phyloP scores from a whole-genome alignment of 805 yeast species.

The Lachancea mirantina region DNA sequence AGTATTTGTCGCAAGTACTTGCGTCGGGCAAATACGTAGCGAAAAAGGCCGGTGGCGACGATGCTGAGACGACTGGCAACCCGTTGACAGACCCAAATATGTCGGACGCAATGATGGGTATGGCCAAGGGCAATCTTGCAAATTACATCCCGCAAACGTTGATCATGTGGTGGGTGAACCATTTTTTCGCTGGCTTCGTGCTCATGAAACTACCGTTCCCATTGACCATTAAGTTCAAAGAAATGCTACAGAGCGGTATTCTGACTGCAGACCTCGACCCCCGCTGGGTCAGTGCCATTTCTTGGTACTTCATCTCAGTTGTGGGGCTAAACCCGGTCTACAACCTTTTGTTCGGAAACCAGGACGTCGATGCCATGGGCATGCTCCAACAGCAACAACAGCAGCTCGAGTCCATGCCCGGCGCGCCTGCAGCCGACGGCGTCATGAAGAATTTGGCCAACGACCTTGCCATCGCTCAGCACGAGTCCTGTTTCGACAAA shows the following conservation, averaged over 20 bases:
- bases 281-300: conserved; percentile 85
- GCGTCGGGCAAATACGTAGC: conserved; percentile 51
- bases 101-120: conserved; percentile 63
- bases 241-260: conserved; percentile 86
- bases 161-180: conserved; percentile 94
- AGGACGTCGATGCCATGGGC: conserved; percentile 27
- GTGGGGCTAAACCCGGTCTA: conserved; percentile 78
- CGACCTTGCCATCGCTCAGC: conserved; percentile 55
- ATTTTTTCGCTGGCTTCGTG: conserved; percentile 86
- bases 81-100: conserved; percentile 67
- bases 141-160: conserved; percentile 86
- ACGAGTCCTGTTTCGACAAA: conserved; percentile 48
- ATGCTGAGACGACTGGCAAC: conserved; percentile 36
- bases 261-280: conserved; percentile 79
- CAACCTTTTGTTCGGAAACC: conserved; percentile 46
- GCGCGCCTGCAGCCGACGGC: conserved; percentile 56
- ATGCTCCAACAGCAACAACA: conserved; percentile 17
- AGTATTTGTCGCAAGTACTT: conserved; percentile 41
- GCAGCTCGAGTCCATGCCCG: conserved; percentile 39
- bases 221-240: conserved; percentile 78
- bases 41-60: conserved; percentile 33
- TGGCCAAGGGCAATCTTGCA: conserved; percentile 76
- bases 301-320: conserved; percentile 91
- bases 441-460: conserved; percentile 67
- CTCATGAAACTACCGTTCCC: conserved; percentile 89